Evolutionary conservation across 1,284 basidiomycete species (phyloP).

Genomic region (Moesziomyces parantarcticus): DNA sequence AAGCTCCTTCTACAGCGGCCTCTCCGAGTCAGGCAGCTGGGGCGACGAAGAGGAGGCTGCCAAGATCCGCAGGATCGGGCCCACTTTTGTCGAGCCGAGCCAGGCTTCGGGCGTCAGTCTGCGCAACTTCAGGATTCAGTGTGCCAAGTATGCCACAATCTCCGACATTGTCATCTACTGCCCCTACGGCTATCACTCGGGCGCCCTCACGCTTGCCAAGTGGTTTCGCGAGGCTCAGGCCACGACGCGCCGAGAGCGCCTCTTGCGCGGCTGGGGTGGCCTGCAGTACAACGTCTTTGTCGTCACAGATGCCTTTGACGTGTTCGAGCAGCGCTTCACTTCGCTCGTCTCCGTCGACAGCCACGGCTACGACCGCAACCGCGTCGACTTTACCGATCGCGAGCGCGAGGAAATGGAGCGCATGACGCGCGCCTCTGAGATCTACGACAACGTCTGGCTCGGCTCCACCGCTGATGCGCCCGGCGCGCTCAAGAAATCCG

Average conservation of each 20-base stretch:
- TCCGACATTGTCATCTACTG: constrained; percentile 88
- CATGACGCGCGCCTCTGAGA: constrained; percentile 84
- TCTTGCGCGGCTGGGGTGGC: constrained; percentile 74
- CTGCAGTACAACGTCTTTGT: constrained; percentile 87
- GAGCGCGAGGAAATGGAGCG: constrained; percentile 91
- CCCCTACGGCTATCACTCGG: constrained; percentile 58
- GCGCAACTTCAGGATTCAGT: constrained; percentile 67
- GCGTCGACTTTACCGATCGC: constrained; percentile 71
- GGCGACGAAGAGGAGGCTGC: constrained; percentile 18
- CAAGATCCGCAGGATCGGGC: constrained; percentile 20
- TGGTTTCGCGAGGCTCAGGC: constrained; percentile 62
- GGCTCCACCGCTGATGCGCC: constrained; percentile 57
- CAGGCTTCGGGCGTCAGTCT: constrained; percentile 59
- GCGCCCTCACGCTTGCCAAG: constrained; percentile 52
- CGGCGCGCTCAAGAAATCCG: constrained; percentile 13
- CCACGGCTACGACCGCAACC: constrained; percentile 69
- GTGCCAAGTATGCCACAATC: constrained; percentile 83
- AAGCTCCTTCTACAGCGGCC: constrained; percentile 22
- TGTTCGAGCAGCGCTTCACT: constrained; percentile 71
- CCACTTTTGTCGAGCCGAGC: constrained; percentile 41
- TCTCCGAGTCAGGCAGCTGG: constrained; percentile 21
- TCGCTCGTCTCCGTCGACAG: constrained; percentile 72
- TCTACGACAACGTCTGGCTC: constrained; percentile 73
- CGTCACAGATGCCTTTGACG: constrained; percentile 75
- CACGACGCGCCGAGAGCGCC: constrained; percentile 60